Conservation (phyloP, 805 yeast species). For the Millerozyma acaciae region DNA sequence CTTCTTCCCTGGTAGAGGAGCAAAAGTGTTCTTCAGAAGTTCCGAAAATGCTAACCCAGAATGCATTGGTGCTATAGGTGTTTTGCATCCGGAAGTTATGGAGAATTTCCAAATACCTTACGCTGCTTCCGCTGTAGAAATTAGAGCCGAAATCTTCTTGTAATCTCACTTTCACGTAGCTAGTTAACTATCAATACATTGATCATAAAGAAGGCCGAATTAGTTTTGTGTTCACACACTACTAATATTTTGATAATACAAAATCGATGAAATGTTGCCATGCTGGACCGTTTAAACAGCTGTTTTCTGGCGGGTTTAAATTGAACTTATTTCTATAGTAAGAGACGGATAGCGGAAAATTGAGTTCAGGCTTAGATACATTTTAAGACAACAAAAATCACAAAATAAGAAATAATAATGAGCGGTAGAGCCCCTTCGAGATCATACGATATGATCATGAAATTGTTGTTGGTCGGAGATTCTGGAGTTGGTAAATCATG, state of each 20-base stretch:
- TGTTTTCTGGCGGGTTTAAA: not conserved
- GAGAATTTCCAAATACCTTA: slow-evolving; percentile 83
- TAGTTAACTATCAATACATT: not conserved
- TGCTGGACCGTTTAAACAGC: not conserved
- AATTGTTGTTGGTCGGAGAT: slow-evolving; percentile 89
- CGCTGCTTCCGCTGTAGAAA: slow-evolving; percentile 88
- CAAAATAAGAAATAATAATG: slow-evolving; percentile 25
- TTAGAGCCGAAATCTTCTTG: slow-evolving; percentile 84
- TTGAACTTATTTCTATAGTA: not conserved
- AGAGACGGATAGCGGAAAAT: not conserved
- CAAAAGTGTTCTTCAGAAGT: slow-evolving; percentile 72
- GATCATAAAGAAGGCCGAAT: too few species aligned
- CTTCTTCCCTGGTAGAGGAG: slow-evolving; percentile 97
- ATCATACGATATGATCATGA: slow-evolving; percentile 86
- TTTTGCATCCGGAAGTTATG: slow-evolving; percentile 92
- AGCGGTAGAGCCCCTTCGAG: slow-evolving; percentile 63
- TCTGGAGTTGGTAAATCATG: slow-evolving; percentile 89
- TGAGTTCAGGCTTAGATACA: too few species aligned
- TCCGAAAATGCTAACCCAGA: slow-evolving; percentile 53
- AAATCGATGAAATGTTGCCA: slow-evolving; percentile 1
- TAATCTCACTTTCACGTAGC: slow-evolving; percentile 21
- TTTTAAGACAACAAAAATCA: too few species aligned
- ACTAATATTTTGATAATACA: slow-evolving; percentile 2
- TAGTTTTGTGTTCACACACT: slow-evolving; percentile 5
- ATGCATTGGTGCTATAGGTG: slow-evolving; percentile 84